Base-by-base conservation (phyloP, 2,329 filamentous ascomycete genomes). In the Leptographium lundbergii region DNA sequence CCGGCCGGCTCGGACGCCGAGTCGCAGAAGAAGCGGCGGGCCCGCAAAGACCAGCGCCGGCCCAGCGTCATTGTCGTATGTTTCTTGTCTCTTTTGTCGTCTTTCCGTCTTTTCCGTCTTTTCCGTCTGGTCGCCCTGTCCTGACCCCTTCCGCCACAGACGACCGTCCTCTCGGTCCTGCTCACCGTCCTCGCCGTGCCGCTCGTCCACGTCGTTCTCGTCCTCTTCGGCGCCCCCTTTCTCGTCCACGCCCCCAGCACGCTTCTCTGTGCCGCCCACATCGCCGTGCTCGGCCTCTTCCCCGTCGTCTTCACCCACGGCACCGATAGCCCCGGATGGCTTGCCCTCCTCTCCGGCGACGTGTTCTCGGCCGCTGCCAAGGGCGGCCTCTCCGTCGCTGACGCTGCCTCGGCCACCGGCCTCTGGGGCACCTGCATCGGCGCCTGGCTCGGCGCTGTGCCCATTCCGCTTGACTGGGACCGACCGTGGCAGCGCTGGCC, bases 401-500 rank as follows among this genome's bases (percentile, higher is more conserved):
- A 59, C 47, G 75, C 94, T 25, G 94, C 97, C 71, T 88, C 91
- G 69, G 83, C 89, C 0, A 92, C 91, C 3, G 89, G 84, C 1
- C 78, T 89, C 11, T 71, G 91, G n/a, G 94, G 94, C 6, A 85
- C 84, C 0, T 75, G 87, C 29, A 67, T 92, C 1, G 94, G 94
- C 6, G 90, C 89, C 48, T 97, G 94, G 94, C 74, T 96, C 50
- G 94, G 94, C 4, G 94, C 94, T 9, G 84, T 97, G 57, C 94
- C 95, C 0, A 97, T 99, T 66, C 94, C 94, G 2, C 76, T 99
- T 65, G 94, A 99, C 71, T 97, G 92, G 92, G 94, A 99, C 71
- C 85, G 94, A n/a, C 91, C 95, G 66, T 99, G 94, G 94, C 94
- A 99, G 81, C 89, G 87, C 71, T 99, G 92, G 88, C 94, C 94